phyloP scores from a whole-genome alignment of 306 rosid genomes.

The Fragaria iinumae region DNA sequence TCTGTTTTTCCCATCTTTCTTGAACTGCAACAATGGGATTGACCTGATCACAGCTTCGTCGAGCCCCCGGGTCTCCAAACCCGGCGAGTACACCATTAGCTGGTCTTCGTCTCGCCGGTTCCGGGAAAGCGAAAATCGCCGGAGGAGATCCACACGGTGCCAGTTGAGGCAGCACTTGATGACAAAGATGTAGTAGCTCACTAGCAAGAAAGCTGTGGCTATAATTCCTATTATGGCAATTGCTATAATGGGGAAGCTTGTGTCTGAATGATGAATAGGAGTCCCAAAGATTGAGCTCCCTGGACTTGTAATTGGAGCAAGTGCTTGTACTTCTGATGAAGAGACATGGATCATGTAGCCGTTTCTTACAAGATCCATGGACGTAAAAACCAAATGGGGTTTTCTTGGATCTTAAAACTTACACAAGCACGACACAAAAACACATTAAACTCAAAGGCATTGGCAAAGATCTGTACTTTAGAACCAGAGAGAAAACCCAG shows the following conservation, averaged over 20 bases:
- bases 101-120: constrained; percentile 38
- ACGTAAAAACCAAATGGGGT: constrained; percentile 38
- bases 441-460: not conserved
- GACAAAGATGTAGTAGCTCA: constrained; percentile 87
- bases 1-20: constrained; percentile 27
- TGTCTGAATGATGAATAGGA: constrained; percentile 42
- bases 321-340: constrained; percentile 27
- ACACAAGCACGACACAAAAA: constrained; percentile 9
- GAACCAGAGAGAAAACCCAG: constrained; percentile 1
- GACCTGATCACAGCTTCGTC: constrained; percentile 77
- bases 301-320: constrained; percentile 52
- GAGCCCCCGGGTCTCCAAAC: constrained; percentile 50
- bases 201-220: constrained; percentile 82
- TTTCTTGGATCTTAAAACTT: constrained; percentile 44
- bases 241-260: constrained; percentile 86
- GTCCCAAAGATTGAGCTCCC: constrained; percentile 40
- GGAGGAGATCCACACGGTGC: constrained; percentile 83
- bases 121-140: constrained; percentile 68
- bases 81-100: constrained; percentile 33
- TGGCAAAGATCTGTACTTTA: constrained; percentile 15
- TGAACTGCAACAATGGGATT: constrained; percentile 72
- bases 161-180: constrained; percentile 96
- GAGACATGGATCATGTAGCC: constrained; percentile 49
- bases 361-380: constrained; percentile 68
- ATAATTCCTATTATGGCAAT: constrained; percentile 85